Percentiles rank a stretch among this genome's conserved stretches.
These are phyloP conservation scores for Debaryomyces castellii DNA, from an alignment of 805 yeast species.

Conservation along the genomic window DNA sequence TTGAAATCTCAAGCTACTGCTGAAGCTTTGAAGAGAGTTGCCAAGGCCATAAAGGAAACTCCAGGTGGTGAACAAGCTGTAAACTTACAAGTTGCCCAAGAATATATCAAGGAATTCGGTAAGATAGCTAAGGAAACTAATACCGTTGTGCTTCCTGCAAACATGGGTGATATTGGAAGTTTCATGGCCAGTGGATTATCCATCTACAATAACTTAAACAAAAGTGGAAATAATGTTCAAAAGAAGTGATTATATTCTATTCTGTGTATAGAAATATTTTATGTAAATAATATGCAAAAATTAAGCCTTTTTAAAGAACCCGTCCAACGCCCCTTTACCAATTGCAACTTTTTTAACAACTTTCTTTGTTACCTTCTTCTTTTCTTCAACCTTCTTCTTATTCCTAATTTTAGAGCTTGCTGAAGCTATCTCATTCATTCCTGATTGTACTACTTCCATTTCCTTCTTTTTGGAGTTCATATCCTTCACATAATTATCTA, in stretches of 20 bases:
- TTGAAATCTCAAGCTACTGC: conserved; percentile 73
- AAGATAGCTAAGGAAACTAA: conserved; percentile 80
- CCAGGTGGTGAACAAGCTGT: conserved; percentile 78
- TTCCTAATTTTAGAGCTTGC: conserved; percentile 19
- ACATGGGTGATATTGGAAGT: conserved; percentile 69
- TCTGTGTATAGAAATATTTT: neutral
- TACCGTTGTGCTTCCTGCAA: conserved; percentile 75
- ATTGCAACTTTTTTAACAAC: conserved; percentile 44
- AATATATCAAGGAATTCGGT: conserved; percentile 78
- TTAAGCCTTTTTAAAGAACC: conserved; percentile 52
- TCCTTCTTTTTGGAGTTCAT: conserved; percentile 19
- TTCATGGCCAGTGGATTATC: conserved; percentile 77
- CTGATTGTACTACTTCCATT: conserved; percentile 22
- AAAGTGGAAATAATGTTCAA: conserved; percentile 3
- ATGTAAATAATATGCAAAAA: neutral
- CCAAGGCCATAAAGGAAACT: conserved; percentile 64
- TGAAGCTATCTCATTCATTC: conserved; percentile 20
- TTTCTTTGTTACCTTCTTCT: conserved; percentile 22
- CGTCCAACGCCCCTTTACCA: conserved; percentile 70
- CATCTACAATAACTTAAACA: conserved; percentile 56
- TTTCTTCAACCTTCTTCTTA: conserved; percentile 20
- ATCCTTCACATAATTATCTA: conserved; percentile 16
- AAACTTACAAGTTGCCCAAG: conserved; percentile 76
- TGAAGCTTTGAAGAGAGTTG: conserved; percentile 61
- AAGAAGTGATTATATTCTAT: neutral